Evolutionary conservation across 768 basidiomycete species (phyloP).

Genomic region (Holtermanniella nyarrowii): DNA sequence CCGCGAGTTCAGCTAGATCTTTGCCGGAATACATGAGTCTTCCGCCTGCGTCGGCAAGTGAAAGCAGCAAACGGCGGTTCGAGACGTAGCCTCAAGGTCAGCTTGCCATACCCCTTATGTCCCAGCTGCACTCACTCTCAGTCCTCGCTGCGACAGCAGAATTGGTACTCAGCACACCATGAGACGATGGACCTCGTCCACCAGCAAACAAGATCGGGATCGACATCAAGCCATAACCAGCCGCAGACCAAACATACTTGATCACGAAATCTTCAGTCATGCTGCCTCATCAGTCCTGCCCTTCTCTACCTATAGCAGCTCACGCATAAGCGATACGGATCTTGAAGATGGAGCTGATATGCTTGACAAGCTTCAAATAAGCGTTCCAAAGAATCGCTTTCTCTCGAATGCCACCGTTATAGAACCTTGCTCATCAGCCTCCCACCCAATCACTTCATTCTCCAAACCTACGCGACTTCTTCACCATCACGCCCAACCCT

Average conservation of each 20-base stretch:
- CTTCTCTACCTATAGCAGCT: neutral
- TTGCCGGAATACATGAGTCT: slow-evolving; percentile 95
- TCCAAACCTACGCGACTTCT: slow-evolving; percentile 60
- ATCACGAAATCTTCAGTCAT: slow-evolving; percentile 95
- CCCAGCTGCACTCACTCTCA: slow-evolving; percentile 20
- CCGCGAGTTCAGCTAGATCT: slow-evolving; percentile 87
- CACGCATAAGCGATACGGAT: slow-evolving; percentile 41
- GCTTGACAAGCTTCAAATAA: slow-evolving; percentile 69
- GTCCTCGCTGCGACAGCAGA: slow-evolving; percentile 32
- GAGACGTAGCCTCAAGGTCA: slow-evolving; percentile 66
- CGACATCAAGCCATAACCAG: slow-evolving; percentile 82
- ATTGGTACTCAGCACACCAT: neutral
- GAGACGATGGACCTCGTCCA: neutral
- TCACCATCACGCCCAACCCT: slow-evolving; percentile 80
- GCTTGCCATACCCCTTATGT: neutral
- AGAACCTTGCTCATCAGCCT: slow-evolving; percentile 53
- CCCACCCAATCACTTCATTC: no score
- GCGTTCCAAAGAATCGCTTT: slow-evolving; percentile 67
- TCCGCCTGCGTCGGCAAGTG: slow-evolving; percentile 92
- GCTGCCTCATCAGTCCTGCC: slow-evolving; percentile 41
- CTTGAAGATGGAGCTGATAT: slow-evolving; percentile 87
- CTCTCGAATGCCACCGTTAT: slow-evolving; percentile 77
- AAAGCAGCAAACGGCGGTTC: slow-evolving; percentile 77
- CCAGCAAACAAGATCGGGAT: slow-evolving; percentile 69
- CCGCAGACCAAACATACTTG: slow-evolving; percentile 91